Percentiles rank a stretch among this genome's conserved stretches.
phyloP scores from a whole-genome alignment of 169 alveolate genomes.

The Eimeria mitis region DNA sequence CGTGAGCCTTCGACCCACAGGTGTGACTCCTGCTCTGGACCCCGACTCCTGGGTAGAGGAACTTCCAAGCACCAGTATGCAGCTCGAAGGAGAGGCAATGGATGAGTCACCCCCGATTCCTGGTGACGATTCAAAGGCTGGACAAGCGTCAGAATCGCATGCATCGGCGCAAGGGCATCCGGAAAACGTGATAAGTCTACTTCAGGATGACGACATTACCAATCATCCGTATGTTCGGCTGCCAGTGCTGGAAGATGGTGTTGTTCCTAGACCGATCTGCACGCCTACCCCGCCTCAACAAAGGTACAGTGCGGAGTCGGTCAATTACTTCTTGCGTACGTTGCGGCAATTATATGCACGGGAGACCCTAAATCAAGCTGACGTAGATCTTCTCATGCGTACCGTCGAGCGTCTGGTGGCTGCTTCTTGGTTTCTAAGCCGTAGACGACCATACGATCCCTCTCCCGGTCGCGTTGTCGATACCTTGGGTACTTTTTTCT shows the following conservation, averaged over 20 bases:
- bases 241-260: background rate
- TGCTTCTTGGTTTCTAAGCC: background rate
- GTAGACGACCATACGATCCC: background rate
- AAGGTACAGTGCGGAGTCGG: too few relatives aligned
- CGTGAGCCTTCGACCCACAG: background rate
- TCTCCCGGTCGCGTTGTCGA: background rate
- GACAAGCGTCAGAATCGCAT: background rate
- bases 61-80: background rate
- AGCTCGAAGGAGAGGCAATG: background rate
- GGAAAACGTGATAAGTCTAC: background rate
- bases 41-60: background rate
- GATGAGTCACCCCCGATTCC: background rate
- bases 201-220: background rate
- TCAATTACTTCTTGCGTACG: background rate
- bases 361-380: background rate
- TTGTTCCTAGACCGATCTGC: background rate
- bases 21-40: background rate
- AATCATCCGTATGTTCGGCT: conserved; percentile 4
- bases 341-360: background rate
- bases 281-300: background rate
- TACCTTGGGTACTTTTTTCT: background rate
- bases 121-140: background rate
- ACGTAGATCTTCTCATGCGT: background rate
- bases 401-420: background rate
- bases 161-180: background rate